Percentiles rank a stretch among this genome's conserved stretches.
phyloP scores from a whole-genome alignment of 441 rosid genomes.

The Viola pubescens region DNA sequence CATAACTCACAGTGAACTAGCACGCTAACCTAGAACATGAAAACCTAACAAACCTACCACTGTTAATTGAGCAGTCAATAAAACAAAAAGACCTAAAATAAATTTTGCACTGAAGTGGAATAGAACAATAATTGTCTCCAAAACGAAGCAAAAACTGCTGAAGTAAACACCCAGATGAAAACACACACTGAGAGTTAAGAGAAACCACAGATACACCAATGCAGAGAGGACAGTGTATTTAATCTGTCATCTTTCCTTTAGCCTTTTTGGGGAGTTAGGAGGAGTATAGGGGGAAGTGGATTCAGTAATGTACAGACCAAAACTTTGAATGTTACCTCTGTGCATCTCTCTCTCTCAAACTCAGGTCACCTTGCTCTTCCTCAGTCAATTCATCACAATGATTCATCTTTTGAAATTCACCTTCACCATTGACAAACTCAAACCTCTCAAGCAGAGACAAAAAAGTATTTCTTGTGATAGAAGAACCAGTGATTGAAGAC shows the following conservation, averaged over 20 bases:
- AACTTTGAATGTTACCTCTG: slow-evolving; percentile 38
- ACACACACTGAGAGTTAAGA: no score
- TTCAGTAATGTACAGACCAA: slow-evolving; percentile 8
- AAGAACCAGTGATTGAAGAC: slow-evolving; percentile 74
- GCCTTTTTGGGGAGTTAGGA: neutral
- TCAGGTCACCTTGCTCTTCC: slow-evolving; percentile 28
- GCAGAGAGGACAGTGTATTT: neutral
- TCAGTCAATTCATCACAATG: slow-evolving; percentile 26
- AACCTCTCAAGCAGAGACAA: slow-evolving; percentile 50
- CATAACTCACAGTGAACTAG: neutral
- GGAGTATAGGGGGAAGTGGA: neutral
- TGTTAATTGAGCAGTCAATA: neutral
- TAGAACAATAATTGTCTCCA: no score
- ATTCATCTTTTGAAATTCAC: slow-evolving; percentile 32
- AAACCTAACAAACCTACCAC: neutral
- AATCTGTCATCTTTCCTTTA: neutral
- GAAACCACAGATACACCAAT: neutral
- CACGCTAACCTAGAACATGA: neutral
- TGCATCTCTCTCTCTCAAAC: slow-evolving; percentile 29
- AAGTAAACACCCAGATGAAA: no score
- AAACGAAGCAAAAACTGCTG: no score
- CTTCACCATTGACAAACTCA: slow-evolving; percentile 38
- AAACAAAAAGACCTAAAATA: neutral
- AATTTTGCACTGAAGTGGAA: neutral
- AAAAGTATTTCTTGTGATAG: slow-evolving; percentile 51